These are phyloP conservation scores for Marasmius tenuissimus DNA, from an alignment of 1,284 basidiomycete genomes.

Conservation along the genomic window DNA sequence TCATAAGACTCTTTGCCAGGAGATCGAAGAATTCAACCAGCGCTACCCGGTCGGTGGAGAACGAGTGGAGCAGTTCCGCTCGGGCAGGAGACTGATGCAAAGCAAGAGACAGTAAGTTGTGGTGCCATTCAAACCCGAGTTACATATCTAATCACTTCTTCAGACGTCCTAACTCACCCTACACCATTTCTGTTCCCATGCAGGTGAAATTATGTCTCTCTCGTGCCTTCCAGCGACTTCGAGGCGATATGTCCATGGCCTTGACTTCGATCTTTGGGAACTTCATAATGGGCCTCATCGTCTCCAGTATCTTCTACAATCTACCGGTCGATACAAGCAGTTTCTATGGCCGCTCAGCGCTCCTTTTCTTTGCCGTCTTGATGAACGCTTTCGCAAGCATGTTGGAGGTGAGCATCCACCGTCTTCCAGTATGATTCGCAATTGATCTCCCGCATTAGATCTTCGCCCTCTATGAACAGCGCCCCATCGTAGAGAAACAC, in stretches of 20 bases:
- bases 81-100: slow-evolving; percentile 36
- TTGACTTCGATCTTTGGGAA: slow-evolving; percentile 12
- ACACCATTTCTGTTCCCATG: slow-evolving; percentile 42
- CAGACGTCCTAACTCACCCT: slow-evolving; percentile 26
- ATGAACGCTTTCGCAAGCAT: slow-evolving; percentile 11
- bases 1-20: slow-evolving; percentile 28
- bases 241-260: slow-evolving; percentile 39
- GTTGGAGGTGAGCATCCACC: slow-evolving; percentile 4
- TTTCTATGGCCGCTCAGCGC: slow-evolving; percentile 48
- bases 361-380: slow-evolving; percentile 28
- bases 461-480: slow-evolving; percentile 28
- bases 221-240: slow-evolving; percentile 54
- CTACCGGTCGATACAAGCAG: slow-evolving; percentile 40
- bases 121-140: slow-evolving; percentile 28
- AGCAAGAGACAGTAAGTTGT: slow-evolving; percentile 33
- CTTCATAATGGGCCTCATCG: slow-evolving; percentile 33
- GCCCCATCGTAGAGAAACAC: slow-evolving; percentile 41
- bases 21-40: slow-evolving; percentile 34
- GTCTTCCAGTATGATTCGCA: not conserved
- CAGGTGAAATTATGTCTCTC: slow-evolving; percentile 57
- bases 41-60: slow-evolving; percentile 34
- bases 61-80: slow-evolving; percentile 33
- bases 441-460: slow-evolving; percentile 8
- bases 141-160: not conserved
- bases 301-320: slow-evolving; percentile 51